Evolutionary conservation across 2,329 filamentous ascomycete genomes (phyloP).

Genomic region (Colletotrichum echinochloae): DNA sequence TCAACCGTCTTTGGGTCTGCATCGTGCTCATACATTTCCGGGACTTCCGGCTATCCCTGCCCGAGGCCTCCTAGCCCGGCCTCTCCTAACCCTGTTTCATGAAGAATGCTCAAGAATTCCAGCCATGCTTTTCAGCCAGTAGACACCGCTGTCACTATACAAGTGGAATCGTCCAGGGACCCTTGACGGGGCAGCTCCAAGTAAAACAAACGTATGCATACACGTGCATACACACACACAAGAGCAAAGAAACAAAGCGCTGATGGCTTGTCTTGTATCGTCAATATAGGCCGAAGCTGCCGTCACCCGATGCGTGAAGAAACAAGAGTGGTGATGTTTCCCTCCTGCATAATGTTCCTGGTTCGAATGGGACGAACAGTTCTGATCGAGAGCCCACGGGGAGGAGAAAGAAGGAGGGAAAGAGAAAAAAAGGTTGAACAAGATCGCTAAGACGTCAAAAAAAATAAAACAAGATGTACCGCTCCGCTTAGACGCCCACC

Average conservation of each 20-base stretch:
- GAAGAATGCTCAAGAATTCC: neutral
- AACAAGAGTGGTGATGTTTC: slow-evolving; percentile 7
- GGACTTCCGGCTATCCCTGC: slow-evolving; percentile 12
- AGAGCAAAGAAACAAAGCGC: neutral
- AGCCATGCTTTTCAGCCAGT: neutral
- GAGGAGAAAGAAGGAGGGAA: neutral
- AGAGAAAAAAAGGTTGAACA: neutral
- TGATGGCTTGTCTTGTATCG: slow-evolving; percentile 1
- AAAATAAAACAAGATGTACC: neutral
- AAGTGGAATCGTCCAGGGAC: neutral
- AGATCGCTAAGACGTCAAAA: no score
- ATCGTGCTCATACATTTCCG: neutral
- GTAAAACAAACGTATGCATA: neutral
- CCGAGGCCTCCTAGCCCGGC: neutral
- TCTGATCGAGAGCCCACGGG: neutral
- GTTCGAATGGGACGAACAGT: neutral
- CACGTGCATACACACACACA: neutral
- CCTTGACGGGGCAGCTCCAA: neutral
- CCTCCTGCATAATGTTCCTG: neutral
- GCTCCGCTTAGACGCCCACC: slow-evolving; percentile 26
- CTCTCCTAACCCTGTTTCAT: neutral
- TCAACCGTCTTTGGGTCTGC: neutral
- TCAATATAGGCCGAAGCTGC: neutral
- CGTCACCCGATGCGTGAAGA: slow-evolving; percentile 19
- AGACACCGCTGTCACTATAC: neutral